Percentiles rank a stretch among this genome's conserved stretches.
These are phyloP conservation scores for Yamadazyma pseudoaaseri DNA, from an alignment of 1,139 yeast species.

Conservation along the genomic window DNA sequence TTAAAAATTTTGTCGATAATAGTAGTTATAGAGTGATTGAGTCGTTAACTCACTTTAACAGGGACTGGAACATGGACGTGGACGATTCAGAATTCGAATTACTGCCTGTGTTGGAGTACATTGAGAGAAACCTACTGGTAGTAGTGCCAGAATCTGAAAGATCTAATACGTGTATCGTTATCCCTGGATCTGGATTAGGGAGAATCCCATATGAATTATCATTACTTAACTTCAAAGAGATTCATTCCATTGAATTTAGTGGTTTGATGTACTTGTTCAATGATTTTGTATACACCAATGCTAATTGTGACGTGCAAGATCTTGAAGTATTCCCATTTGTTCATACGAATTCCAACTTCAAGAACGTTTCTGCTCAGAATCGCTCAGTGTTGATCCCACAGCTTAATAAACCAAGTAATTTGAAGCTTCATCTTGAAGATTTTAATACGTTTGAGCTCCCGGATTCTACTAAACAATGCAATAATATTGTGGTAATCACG, in stretches of 20 bases:
- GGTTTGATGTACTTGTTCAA: constrained; percentile 68
- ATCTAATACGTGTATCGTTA: constrained; percentile 47
- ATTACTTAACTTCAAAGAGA: constrained; percentile 31
- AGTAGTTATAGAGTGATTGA: constrained; percentile 61
- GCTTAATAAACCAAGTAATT: constrained; percentile 40
- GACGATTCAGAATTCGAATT: constrained; percentile 35
- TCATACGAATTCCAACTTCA: constrained; percentile 73
- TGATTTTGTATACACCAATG: constrained; percentile 46
- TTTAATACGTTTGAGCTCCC: constrained; percentile 52
- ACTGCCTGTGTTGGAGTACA: constrained; percentile 50
- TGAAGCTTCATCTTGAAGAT: constrained; percentile 59
- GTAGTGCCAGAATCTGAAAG: constrained; percentile 25
- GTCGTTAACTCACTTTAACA: constrained; percentile 64
- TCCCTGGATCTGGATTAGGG: constrained; percentile 84
- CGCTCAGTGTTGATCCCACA: constrained; percentile 42
- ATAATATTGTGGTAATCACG: constrained; percentile 61
- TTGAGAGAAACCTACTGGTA: constrained; percentile 30
- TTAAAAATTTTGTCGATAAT: constrained; percentile 12
- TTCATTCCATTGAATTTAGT: constrained; percentile 71
- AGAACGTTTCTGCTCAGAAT: constrained; percentile 49
- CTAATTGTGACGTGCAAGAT: constrained; percentile 12
- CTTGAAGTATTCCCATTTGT: constrained; percentile 58
- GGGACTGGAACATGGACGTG: constrained; percentile 58
- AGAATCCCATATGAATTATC: constrained; percentile 66
- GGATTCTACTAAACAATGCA: constrained; percentile 22